Percentiles rank a stretch among this genome's conserved stretches.
Conservation (phyloP, 1,284 basidiomycete genomes). For the Pulveroboletus sp. region DNA sequence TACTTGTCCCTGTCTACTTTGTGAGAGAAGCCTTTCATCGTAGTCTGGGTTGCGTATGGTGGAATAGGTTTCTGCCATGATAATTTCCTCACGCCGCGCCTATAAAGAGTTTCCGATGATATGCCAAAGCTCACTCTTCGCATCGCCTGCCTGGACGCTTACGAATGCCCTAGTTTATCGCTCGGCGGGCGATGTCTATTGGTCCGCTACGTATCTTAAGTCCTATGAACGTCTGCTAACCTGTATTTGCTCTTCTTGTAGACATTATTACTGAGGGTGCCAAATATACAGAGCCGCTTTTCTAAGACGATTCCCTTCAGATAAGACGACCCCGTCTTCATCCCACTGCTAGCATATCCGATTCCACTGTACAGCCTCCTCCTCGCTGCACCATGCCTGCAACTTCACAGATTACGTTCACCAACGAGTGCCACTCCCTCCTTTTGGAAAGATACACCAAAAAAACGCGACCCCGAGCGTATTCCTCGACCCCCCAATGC, state of each 20-base stretch:
- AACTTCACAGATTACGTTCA: background rate
- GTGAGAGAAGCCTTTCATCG: slow-evolving; percentile 23
- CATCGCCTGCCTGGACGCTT: slow-evolving; percentile 16
- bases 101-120: slow-evolving; percentile 22
- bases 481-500: slow-evolving; percentile 80
- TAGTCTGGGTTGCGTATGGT: slow-evolving; percentile 2
- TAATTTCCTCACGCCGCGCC: background rate
- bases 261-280: background rate
- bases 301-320: background rate
- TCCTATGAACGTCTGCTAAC: slow-evolving; percentile 2
- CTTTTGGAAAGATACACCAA: background rate
- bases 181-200: slow-evolving; percentile 2
- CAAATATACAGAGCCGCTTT: background rate
- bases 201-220: slow-evolving; percentile 10
- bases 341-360: background rate
- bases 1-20: slow-evolving; percentile 20
- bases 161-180: background rate
- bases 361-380: background rate
- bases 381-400: slow-evolving; percentile 8
- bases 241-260: background rate
- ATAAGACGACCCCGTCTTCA: background rate
- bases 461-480: slow-evolving; percentile 33
- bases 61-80: background rate
- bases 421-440: slow-evolving; percentile 9
- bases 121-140: background rate